Evolutionary conservation across 1,139 yeast species (phyloP).

Genomic region (Blastobotrys capitulatus): DNA sequence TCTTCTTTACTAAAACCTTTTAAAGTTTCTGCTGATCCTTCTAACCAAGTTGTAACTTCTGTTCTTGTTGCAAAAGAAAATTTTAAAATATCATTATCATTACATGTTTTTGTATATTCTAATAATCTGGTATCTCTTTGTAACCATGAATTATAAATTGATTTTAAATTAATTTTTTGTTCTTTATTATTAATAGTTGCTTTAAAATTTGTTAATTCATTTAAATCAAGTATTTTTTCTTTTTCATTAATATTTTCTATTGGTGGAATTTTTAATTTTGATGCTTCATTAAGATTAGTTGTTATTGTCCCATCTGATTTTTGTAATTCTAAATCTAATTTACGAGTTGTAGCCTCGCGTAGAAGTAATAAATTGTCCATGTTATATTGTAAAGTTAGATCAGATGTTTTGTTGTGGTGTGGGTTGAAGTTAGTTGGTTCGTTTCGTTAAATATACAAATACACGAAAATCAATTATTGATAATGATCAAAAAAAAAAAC

Average conservation of each 20-base stretch:
- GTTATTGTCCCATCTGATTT: constrained; percentile 17
- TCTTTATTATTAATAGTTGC: constrained; percentile 25
- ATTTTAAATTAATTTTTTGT: constrained; percentile 45
- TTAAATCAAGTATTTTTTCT: constrained; percentile 31
- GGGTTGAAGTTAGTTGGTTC: not conserved
- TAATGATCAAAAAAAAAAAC: not conserved
- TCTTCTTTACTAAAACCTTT: constrained; percentile 29
- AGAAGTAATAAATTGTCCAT: constrained; percentile 23
- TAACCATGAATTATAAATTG: constrained; percentile 77
- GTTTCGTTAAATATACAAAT: too few species aligned
- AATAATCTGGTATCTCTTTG: constrained; percentile 71
- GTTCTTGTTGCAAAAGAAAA: constrained; percentile 71
- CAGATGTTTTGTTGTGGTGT: not conserved
- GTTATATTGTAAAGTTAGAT: too few species aligned
- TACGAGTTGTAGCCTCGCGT: constrained; percentile 26
- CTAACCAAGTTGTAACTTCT: constrained; percentile 75
- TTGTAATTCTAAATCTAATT: constrained; percentile 17
- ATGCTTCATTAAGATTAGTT: constrained; percentile 23
- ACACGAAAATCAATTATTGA: not conserved
- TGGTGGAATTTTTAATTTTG: constrained; percentile 19
- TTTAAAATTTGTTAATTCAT: constrained; percentile 51
- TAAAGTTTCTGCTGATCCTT: constrained; percentile 57
- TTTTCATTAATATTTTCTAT: constrained; percentile 22
- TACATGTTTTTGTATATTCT: constrained; percentile 71
- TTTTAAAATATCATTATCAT: constrained; percentile 28